A percentile compares a stretch with the other conserved stretches of the same genome.
Conservation (phyloP, 225 moss, liverwort and hornwort genomes). For the Pseudisothecium myosuroides region DNA sequence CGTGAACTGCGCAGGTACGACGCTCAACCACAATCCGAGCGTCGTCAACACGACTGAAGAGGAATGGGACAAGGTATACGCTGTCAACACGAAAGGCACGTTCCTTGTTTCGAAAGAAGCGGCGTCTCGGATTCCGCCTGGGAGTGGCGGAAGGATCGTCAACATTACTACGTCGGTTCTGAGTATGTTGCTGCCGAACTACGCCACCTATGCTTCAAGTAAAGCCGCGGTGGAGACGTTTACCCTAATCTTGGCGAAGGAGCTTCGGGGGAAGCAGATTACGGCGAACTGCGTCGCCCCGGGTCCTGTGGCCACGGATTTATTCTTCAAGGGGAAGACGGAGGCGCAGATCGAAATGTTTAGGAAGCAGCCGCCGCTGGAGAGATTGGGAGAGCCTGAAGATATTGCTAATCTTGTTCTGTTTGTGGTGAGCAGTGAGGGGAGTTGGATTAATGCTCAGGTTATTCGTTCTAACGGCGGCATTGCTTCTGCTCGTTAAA, state of each 20-base stretch:
- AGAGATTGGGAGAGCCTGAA: slow-evolving; percentile 47
- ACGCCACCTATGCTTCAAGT: slow-evolving; percentile 25
- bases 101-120: slow-evolving; percentile 53
- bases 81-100: slow-evolving; percentile 38
- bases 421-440: slow-evolving; percentile 43
- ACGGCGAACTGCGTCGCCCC: slow-evolving; percentile 65
- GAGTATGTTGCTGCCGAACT: slow-evolving; percentile 3
- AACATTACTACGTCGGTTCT: slow-evolving; percentile 13
- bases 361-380: slow-evolving; percentile 4
- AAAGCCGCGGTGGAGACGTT: slow-evolving; percentile 73
- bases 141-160: slow-evolving; percentile 45
- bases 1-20: slow-evolving; percentile 30
- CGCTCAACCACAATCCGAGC: not conserved
- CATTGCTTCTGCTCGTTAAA: not conserved
- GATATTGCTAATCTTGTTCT: slow-evolving; percentile 34
- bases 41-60: slow-evolving; percentile 27
- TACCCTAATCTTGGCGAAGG: slow-evolving; percentile 61
- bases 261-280: slow-evolving; percentile 49
- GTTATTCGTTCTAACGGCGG: slow-evolving; percentile 68
- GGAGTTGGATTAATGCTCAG: slow-evolving; percentile 64
- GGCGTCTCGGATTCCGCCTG: slow-evolving; percentile 12
- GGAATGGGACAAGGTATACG: slow-evolving; percentile 38
- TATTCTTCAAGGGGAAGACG: slow-evolving; percentile 45
- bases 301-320: slow-evolving; percentile 46
- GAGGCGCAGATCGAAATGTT: slow-evolving; percentile 3